phyloP scores from a whole-genome alignment of 2,329 filamentous ascomycete species.

The Pestalotiopsis sp. region DNA sequence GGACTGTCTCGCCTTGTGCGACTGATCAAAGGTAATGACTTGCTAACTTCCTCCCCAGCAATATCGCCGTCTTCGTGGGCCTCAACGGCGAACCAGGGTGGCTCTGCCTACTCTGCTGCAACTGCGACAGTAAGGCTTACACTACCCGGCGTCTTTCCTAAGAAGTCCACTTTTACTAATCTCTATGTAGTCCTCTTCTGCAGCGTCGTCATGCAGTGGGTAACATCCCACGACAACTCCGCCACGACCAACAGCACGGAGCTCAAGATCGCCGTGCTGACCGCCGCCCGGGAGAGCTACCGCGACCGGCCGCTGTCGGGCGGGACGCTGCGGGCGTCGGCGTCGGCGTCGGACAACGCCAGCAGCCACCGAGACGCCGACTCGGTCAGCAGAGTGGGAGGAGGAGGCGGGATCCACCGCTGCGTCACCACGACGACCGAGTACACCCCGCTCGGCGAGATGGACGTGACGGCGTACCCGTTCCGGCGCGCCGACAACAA shows the following conservation, averaged over 20 bases:
- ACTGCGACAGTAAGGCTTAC: constrained; percentile 56
- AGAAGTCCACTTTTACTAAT: neutral
- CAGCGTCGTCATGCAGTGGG: constrained; percentile 64
- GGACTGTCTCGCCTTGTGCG: neutral
- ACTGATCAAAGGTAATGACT: neutral
- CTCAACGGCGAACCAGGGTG: constrained; percentile 65
- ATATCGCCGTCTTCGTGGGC: constrained; percentile 60
- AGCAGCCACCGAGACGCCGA: neutral
- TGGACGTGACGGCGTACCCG: constrained; percentile 3
- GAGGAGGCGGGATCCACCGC: neutral
- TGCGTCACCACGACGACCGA: neutral
- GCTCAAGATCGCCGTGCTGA: neutral
- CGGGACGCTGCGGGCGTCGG: neutral
- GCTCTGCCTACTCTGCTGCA: constrained; percentile 69
- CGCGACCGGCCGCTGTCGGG: neutral
- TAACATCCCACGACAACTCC: constrained; percentile 50
- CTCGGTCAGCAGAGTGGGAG: neutral
- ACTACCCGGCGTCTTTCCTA: neutral
- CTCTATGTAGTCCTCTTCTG: constrained; percentile 55
- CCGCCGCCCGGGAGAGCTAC: neutral
- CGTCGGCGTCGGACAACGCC: neutral
- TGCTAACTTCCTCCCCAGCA: constrained; percentile 38
- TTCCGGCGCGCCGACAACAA: neutral
- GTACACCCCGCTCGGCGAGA: neutral
- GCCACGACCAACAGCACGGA: constrained; percentile 21